These are phyloP conservation scores for Endoconidiophora polonica DNA, from an alignment of 2,329 filamentous ascomycete species.

Conservation along the genomic window DNA sequence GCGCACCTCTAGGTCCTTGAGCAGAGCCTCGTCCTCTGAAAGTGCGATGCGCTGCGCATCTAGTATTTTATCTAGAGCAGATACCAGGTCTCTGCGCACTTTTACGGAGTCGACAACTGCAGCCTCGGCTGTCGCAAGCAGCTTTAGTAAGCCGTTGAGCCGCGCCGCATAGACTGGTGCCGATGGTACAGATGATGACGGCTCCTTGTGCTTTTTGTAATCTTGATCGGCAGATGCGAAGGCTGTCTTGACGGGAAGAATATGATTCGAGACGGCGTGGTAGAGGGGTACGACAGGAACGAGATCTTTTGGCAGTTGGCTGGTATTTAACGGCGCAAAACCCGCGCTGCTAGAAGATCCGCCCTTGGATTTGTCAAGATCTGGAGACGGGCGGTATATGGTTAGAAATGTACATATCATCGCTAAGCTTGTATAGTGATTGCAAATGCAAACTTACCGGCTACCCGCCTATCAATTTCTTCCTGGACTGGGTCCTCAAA, in stretches of 20 bases:
- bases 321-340: constrained; percentile 38
- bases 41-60: constrained; percentile 55
- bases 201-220: constrained; percentile 67
- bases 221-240: constrained; percentile 60
- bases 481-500: constrained; percentile 69
- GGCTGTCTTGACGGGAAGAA: constrained; percentile 48
- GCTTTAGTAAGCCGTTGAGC: constrained; percentile 77
- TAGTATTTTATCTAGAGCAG: constrained; percentile 67
- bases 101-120: constrained; percentile 83
- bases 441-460: constrained; percentile 38
- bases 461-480: constrained; percentile 61
- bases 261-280: constrained; percentile 55
- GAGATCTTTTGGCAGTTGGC: constrained; percentile 56
- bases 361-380: constrained; percentile 44
- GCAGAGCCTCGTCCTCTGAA: constrained; percentile 48
- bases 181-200: constrained; percentile 50
- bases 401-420: constrained; percentile 13
- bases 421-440: not conserved
- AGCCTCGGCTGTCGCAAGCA: constrained; percentile 70
- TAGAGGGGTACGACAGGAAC: constrained; percentile 58
- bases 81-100: constrained; percentile 60
- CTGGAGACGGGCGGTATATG: constrained; percentile 21
- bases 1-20: constrained; percentile 46
- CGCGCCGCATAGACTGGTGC: constrained; percentile 84
- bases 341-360: constrained; percentile 31